These are phyloP conservation scores for Amesomyces nigricolor DNA, from an alignment of 2,329 filamentous ascomycete genomes.

Conservation along the genomic window DNA sequence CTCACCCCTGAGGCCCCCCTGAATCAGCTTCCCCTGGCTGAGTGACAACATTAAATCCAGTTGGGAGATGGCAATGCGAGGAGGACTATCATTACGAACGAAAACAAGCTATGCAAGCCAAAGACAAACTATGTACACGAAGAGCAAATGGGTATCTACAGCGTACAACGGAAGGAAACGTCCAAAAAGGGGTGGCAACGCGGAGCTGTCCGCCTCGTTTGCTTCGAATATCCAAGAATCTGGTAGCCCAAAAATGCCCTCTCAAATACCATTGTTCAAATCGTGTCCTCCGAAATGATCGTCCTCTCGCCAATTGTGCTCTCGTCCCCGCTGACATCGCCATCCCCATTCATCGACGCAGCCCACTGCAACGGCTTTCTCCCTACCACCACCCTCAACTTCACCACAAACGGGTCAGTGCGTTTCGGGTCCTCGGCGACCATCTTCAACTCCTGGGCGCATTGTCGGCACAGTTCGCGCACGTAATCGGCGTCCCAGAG, in stretches of 20 bases:
- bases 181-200: neutral
- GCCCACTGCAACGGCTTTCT: constrained; percentile 42
- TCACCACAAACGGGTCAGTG: constrained; percentile 40
- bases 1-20: neutral
- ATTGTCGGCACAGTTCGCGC: constrained; percentile 41
- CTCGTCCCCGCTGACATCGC: constrained; percentile 26
- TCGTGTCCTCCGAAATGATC: constrained; percentile 18
- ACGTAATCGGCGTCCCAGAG: constrained; percentile 48
- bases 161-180: constrained; percentile 1
- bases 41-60: neutral
- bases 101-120: neutral
- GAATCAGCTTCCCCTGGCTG: neutral
- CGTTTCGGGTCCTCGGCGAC: constrained; percentile 43
- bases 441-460: constrained; percentile 44
- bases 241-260: neutral
- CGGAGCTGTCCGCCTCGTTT: neutral
- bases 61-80: neutral
- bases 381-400: constrained; percentile 44
- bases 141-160: constrained; percentile 21
- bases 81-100: constrained; percentile 3
- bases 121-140: constrained; percentile 12
- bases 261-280: constrained; percentile 3
- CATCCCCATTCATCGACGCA: constrained; percentile 25
- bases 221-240: neutral
- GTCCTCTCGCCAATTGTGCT: constrained; percentile 26